Percentiles rank a stretch among this genome's conserved stretches.
These are phyloP conservation scores for Gnomoniopsis sp. DNA, from an alignment of 2,329 filamentous ascomycete species.

Conservation along the genomic window DNA sequence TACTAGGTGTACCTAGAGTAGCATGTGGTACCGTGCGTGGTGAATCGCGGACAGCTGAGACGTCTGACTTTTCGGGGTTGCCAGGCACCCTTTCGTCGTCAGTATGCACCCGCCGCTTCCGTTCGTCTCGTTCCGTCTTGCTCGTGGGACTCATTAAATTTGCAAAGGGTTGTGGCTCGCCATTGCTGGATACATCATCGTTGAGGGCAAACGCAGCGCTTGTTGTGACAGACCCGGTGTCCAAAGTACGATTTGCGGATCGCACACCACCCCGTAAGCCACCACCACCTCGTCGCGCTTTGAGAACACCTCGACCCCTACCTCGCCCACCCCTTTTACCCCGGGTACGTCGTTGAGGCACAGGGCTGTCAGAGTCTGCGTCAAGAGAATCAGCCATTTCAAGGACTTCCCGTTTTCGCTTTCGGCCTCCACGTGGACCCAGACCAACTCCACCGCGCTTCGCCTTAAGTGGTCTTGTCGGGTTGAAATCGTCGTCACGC, in stretches of 20 bases:
- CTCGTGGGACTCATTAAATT: no score
- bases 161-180: neutral
- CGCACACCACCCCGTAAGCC: neutral
- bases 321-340: slow-evolving; percentile 2
- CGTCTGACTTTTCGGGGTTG: neutral
- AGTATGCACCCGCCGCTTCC: no score
- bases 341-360: slow-evolving; percentile 5
- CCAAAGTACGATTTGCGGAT: neutral
- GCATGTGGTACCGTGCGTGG: slow-evolving; percentile 9
- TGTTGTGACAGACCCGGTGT: slow-evolving; percentile 5
- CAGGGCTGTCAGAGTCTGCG: slow-evolving; percentile 5
- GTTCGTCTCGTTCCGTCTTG: no score
- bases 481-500: slow-evolving; percentile 17
- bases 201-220: slow-evolving; percentile 12
- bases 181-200: slow-evolving; percentile 8
- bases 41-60: neutral
- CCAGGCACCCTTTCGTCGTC: no score
- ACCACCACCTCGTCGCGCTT: slow-evolving; percentile 10
- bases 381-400: neutral
- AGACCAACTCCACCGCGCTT: slow-evolving; percentile 6
- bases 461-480: slow-evolving; percentile 2
- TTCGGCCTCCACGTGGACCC: slow-evolving; percentile 12
- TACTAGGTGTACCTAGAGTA: slow-evolving; percentile 18
- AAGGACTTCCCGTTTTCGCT: slow-evolving; percentile 11
- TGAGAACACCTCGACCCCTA: neutral